phyloP scores from a whole-genome alignment of 1,284 basidiomycete species.

The Flammula alnicola region DNA sequence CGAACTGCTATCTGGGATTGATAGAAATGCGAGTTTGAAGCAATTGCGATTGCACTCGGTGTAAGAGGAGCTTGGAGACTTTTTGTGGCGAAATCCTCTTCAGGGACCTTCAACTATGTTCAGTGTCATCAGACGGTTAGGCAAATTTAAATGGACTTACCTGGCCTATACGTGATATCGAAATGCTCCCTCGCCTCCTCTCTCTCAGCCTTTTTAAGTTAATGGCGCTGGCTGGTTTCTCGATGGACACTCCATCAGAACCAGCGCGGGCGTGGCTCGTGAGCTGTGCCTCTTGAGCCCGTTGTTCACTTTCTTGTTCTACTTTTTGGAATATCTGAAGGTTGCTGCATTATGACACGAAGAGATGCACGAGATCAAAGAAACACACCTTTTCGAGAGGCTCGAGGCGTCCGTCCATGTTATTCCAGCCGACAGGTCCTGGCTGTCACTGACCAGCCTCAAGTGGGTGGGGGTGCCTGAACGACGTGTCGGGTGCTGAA shows the following conservation, averaged over 20 bases:
- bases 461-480: not conserved
- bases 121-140: constrained; percentile 3
- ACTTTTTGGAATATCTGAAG: constrained; percentile 56
- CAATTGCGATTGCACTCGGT: constrained; percentile 38
- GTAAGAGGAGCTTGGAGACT: constrained; percentile 11
- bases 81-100: constrained; percentile 22
- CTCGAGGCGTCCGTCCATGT: constrained; percentile 37
- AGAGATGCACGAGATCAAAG: not conserved
- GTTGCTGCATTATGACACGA: not conserved
- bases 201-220: constrained; percentile 31
- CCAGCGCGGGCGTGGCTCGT: constrained; percentile 18
- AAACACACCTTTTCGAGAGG: constrained; percentile 47
- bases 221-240: constrained; percentile 5
- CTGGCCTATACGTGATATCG: constrained; percentile 59
- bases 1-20: constrained; percentile 51
- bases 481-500: not conserved
- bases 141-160: constrained; percentile 33
- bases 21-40: constrained; percentile 53
- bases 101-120: constrained; percentile 24
- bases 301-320: constrained; percentile 56
- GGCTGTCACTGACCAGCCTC: not conserved
- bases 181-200: constrained; percentile 51
- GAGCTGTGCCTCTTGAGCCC: constrained; percentile 40
- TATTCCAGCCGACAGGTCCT: not conserved
- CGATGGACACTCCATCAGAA: not conserved